Conservation (phyloP, 2,329 filamentous ascomycete species). For the Sarocladium brachiariae region DNA sequence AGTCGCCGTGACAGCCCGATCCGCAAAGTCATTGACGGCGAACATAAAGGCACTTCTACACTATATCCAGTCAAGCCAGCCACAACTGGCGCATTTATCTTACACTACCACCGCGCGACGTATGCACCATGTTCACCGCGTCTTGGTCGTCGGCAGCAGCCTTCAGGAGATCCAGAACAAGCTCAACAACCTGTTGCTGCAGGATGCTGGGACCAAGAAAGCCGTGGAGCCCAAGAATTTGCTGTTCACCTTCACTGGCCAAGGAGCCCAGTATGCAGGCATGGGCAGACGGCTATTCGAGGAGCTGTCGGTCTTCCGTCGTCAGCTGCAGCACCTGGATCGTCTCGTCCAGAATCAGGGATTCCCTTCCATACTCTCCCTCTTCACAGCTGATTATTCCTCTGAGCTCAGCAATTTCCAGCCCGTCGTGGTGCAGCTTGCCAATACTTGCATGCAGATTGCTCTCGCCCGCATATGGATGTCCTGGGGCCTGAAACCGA, state of each 20-base stretch:
- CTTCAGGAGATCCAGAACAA: too few species aligned
- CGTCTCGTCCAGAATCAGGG: conserved; percentile 21
- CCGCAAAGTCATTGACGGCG: conserved; percentile 18
- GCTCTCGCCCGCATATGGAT: conserved; percentile 36
- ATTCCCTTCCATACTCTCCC: too few species aligned
- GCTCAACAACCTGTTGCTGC: too few species aligned
- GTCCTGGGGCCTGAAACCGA: conserved; percentile 31
- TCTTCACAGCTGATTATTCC: conserved; percentile 16
- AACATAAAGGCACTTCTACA: conserved; percentile 24
- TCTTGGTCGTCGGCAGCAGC: conserved; percentile 10
- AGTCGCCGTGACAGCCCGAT: conserved; percentile 13
- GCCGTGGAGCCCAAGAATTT: conserved; percentile 14
- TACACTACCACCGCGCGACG: conserved; percentile 49
- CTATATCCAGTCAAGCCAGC: conserved; percentile 32
- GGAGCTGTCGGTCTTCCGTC: conserved; percentile 24
- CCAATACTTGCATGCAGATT: conserved; percentile 31
- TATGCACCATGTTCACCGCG: conserved; percentile 21
- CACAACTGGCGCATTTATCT: conserved; percentile 37
- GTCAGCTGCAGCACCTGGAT: conserved; percentile 27
- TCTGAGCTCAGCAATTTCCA: conserved; percentile 23
- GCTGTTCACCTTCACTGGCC: conserved; percentile 37
- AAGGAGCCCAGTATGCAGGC: conserved; percentile 28
- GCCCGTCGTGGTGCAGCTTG: conserved; percentile 41
- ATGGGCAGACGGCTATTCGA: conserved; percentile 28
- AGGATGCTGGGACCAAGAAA: too few species aligned